phyloP scores from a whole-genome alignment of 148 eudicot species.

The Rhododendron griersonianum region DNA sequence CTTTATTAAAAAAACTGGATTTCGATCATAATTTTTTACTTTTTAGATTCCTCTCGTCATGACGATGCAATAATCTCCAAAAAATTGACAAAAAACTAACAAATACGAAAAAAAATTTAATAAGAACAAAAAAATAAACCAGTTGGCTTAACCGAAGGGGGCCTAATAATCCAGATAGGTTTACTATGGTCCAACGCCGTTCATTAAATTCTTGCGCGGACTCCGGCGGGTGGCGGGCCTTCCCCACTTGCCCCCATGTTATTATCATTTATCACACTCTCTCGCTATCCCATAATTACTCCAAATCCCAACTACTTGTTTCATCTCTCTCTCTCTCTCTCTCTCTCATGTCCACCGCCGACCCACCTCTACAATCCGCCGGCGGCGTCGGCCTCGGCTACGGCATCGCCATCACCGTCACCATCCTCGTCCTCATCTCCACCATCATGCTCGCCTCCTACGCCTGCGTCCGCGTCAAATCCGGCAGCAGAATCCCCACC shows the following conservation, averaged over 20 bases:
- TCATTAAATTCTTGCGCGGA: background rate
- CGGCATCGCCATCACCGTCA: background rate
- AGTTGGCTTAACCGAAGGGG: too few relatives aligned
- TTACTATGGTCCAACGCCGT: background rate
- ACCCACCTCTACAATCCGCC: background rate
- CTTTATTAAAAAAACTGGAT: too few relatives aligned
- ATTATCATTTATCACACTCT: background rate
- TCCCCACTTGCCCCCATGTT: background rate
- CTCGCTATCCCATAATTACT: background rate
- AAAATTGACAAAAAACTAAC: too few relatives aligned
- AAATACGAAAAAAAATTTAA: too few relatives aligned
- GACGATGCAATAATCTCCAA: too few relatives aligned
- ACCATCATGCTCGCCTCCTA: conserved; percentile 1
- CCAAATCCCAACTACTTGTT: background rate
- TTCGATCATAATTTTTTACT: too few relatives aligned
- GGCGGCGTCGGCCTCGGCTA: background rate
- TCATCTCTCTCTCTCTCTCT: background rate
- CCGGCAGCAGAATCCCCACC: background rate
- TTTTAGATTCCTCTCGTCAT: too few relatives aligned
- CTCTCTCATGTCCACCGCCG: background rate
- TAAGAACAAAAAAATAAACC: too few relatives aligned
- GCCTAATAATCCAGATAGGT: too few relatives aligned
- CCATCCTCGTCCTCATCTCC: conserved; percentile 2
- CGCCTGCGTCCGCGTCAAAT: background rate
- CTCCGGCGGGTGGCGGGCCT: background rate